Base-by-base conservation (phyloP, 306 rosid genomes). In the Arachis hypogaea region DNA sequence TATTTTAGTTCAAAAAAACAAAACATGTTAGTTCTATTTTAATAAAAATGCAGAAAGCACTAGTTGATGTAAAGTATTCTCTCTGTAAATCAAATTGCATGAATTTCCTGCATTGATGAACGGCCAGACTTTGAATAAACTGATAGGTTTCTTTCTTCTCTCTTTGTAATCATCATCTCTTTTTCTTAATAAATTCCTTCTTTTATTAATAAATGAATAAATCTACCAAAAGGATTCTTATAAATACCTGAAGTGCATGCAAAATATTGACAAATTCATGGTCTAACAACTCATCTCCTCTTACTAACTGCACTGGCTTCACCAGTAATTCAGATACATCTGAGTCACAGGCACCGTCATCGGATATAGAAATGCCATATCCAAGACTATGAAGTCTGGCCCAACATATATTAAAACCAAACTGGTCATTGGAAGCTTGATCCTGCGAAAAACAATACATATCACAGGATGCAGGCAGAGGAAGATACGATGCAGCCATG, bases 221-320 rank as follows among this genome's bases (percentile, higher is more conserved):
- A 69, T 5, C 11, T 16, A 33, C 3, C 0, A 3, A 51, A 9
- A 40, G 59, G 41, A 63, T 59, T 75, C 8, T 28, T 72, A 54
- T 57, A 66, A 85, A 38, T 85, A 90, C 97, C 99, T 92, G 96
- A 77, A 94, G 95, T 3, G 91, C 93, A 16, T 94, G 97, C 93
- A 94, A 83, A 80, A 92, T 83, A 69, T 90, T 88, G 76, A 61
- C 78, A 74, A 92, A 94, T 63, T 87, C 88, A 16, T 52, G 67
- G 58, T 87, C 86, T 49, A 92, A 84, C 80, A 87, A 73, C 76
- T 87, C 88, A 72, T 75, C 67, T 71, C 81, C 90, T 71, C 82
- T 73, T 29, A 82, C 95, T 81, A 94, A 68, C 42, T 9, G 76
- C 71, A 86, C 78, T 10, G 87, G 88, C 79, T 78, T 82, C 63